These are phyloP conservation scores for Xylariaceae sp. DNA, from an alignment of 2,329 filamentous ascomycete species.

Conservation along the genomic window DNA sequence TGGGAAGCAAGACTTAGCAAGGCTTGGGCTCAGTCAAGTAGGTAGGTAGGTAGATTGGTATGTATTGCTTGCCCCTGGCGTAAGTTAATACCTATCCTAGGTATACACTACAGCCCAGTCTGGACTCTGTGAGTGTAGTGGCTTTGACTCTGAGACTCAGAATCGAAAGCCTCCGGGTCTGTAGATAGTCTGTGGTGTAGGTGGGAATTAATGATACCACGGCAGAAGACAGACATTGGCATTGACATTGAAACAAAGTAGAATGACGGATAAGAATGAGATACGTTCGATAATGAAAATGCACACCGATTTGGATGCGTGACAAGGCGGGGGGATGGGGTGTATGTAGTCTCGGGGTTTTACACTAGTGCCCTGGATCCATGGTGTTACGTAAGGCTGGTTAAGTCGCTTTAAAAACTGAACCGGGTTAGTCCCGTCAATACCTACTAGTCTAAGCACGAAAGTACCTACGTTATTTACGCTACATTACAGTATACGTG, in stretches of 20 bases:
- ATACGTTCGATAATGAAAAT: not conserved
- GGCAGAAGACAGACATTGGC: not conserved
- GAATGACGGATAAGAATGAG: not conserved
- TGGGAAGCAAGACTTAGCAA: not conserved
- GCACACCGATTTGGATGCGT: not conserved
- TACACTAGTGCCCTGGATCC: not conserved
- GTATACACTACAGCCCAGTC: too few species aligned
- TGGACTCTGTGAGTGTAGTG: too few species aligned
- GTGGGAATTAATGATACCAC: not conserved
- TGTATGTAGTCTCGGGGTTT: not conserved
- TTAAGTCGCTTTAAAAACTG: not conserved
- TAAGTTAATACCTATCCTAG: not conserved
- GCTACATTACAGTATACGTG: too few species aligned
- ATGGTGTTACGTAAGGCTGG: not conserved
- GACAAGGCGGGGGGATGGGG: not conserved
- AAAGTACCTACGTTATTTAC: too few species aligned
- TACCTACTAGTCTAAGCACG: not conserved
- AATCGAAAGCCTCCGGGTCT: too few species aligned
- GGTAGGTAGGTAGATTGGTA: not conserved
- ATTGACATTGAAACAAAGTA: too few species aligned
- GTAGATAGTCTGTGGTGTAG: not conserved
- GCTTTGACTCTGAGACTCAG: too few species aligned
- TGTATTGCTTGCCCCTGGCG: slow-evolving; percentile 12
- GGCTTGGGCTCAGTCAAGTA: not conserved
- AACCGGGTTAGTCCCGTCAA: not conserved